Conservation (phyloP, 139 green algal genomes). For the Limnomonas spitsbergensis region DNA sequence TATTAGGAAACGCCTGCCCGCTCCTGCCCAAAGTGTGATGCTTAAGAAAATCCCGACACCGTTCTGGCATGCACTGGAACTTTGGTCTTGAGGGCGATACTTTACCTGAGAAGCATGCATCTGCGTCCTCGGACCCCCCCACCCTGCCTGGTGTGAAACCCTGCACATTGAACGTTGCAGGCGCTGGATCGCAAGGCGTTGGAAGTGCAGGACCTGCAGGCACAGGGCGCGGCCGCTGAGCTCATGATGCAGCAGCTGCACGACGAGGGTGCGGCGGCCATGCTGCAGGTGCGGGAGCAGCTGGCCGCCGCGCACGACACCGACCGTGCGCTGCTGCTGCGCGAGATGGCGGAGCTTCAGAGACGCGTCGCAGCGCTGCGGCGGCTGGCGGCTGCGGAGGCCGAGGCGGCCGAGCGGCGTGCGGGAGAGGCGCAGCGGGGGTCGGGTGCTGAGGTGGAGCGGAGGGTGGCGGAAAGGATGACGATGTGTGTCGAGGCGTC, state of each 20-base stretch:
- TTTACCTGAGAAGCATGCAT: no score
- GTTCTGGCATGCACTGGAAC: no score
- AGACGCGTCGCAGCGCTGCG: constrained; percentile 9
- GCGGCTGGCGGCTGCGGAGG: constrained; percentile 20
- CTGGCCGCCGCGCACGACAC: constrained; percentile 32
- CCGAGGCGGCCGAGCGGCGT: constrained; percentile 9
- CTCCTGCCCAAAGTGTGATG: no score
- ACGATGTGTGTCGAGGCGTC: background rate
- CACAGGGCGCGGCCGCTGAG: constrained; percentile 32
- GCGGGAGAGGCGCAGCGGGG: constrained; percentile 4
- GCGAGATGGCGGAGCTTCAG: constrained; percentile 30
- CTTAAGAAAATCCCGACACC: no score
- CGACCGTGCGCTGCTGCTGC: constrained; percentile 34
- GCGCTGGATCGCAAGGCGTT: constrained; percentile 30
- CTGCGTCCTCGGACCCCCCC: no score
- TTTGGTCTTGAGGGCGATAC: no score
- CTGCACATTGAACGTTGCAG: no score
- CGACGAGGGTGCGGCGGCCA: constrained; percentile 21
- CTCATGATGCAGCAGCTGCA: constrained; percentile 31
- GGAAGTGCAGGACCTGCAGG: constrained; percentile 43
- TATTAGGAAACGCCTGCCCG: no score
- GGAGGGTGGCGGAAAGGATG: background rate
- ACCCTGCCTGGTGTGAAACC: no score
- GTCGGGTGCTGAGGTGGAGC: background rate
- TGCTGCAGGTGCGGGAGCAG: constrained; percentile 29